Evolutionary conservation across 2,329 filamentous ascomycete species (phyloP).

Genomic region (Diaporthe batatas): DNA sequence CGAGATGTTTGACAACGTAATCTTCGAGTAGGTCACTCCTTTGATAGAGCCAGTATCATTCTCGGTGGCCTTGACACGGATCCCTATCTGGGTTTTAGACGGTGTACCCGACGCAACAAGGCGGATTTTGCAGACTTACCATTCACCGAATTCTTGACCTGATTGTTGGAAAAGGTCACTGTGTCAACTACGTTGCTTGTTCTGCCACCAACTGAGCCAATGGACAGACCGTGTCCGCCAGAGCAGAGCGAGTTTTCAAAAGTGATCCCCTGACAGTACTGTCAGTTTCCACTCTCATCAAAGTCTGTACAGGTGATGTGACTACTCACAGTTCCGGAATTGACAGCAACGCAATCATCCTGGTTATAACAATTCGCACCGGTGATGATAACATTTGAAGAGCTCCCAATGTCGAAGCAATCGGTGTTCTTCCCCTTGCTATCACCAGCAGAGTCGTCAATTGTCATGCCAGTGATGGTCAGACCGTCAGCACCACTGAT

Average conservation of each 20-base stretch:
- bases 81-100: slow-evolving; percentile 33
- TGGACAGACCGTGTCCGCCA: slow-evolving; percentile 67
- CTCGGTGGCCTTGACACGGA: slow-evolving; percentile 40
- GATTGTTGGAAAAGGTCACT: slow-evolving; percentile 62
- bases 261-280: slow-evolving; percentile 47
- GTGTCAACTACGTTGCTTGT: slow-evolving; percentile 64
- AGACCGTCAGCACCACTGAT: slow-evolving; percentile 58
- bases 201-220: slow-evolving; percentile 69
- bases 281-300: background rate
- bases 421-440: slow-evolving; percentile 64
- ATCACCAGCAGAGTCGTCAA: slow-evolving; percentile 71
- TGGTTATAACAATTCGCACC: slow-evolving; percentile 68
- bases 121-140: slow-evolving; percentile 49
- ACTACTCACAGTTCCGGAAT: slow-evolving; percentile 59
- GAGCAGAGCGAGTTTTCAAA: slow-evolving; percentile 59
- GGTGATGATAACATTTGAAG: slow-evolving; percentile 62
- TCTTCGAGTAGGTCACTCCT: slow-evolving; percentile 40
- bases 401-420: slow-evolving; percentile 63
- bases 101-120: too few species aligned
- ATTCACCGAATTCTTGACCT: slow-evolving; percentile 65
- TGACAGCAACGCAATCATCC: slow-evolving; percentile 71
- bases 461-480: slow-evolving; percentile 62
- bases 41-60: slow-evolving; percentile 38
- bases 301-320: too few species aligned
- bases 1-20: slow-evolving; percentile 39